Base-by-base conservation (phyloP, 1,139 yeast genomes). In the Lodderomyces elongisporus region DNA sequence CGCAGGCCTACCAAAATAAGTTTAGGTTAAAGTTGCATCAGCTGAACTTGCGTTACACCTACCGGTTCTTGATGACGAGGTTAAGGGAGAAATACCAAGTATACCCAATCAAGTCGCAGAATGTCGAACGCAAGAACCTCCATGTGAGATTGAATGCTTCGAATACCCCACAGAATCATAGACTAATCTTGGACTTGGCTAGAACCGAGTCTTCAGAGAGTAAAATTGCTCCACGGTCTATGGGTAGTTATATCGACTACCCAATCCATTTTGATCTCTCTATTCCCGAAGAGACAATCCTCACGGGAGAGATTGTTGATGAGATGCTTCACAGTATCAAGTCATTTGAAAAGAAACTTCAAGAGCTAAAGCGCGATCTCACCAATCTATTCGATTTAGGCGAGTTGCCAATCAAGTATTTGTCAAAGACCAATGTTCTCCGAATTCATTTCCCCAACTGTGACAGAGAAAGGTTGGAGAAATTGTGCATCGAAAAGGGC, bases 401-500 rank as follows among this genome's bases (percentile, higher is more conserved):
- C 61, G 48, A 70, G 37, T 58, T 73, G 41, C 79, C 79, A 8
- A 53, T 73, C 38, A 66, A 63, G 39, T 64, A 60, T 41, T 46
- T 59, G 22, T 39, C 51, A 9, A 46, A 47, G n/a, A 54, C 55
- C 33, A 50, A 57, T 37, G 59, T 66, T 17, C 56, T 74, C 28
- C 56, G 77, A 40, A 69, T 77, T 30, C 74, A 70, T 48, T 77
- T 77, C 48, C 78, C 82, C 17, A 77, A 77, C 49, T 67, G 77
- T 43, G 80, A 77, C 40, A 56, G 60, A 12, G 52, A 47, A 13
- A 76, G 70, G 47, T 61, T 77, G 50, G 80, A 76, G 47, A 41
- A 41, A 14, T 54, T 77, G 34, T 55, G 78, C 40, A 48, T 61
- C 31, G 84, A 77, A 28, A 58, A 70, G 38, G 71, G 68, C 25